Evolutionary conservation across 2,329 filamentous ascomycete genomes (phyloP).

Genomic region (Ascochyta clinopodiicola): DNA sequence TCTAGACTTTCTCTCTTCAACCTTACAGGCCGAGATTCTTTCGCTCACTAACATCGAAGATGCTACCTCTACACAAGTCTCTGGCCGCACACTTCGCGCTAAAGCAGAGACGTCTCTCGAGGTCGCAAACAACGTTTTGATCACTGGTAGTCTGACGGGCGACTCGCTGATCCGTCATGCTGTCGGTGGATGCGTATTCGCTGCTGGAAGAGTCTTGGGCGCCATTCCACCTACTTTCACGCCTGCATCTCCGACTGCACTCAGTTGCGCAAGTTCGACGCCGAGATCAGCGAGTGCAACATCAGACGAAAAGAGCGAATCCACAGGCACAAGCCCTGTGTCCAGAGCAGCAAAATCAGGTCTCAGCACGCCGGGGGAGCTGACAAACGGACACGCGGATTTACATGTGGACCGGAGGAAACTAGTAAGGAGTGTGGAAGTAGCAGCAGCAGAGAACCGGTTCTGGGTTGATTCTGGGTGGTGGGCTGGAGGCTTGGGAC

Average conservation of each 20-base stretch:
- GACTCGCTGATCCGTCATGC: constrained; percentile 67
- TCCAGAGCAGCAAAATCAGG: constrained; percentile 13
- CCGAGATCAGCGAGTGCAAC: constrained; percentile 32
- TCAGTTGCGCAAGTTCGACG: constrained; percentile 19
- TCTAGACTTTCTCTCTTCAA: constrained; percentile 57
- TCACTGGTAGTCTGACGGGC: constrained; percentile 65
- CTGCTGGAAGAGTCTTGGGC: constrained; percentile 58
- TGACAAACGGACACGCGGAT: constrained; percentile 48
- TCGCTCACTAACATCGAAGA: constrained; percentile 19
- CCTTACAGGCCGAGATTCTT: constrained; percentile 58
- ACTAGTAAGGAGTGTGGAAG: constrained; percentile 37
- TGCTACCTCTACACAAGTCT: constrained; percentile 48
- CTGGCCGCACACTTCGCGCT: constrained; percentile 60
- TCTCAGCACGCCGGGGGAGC: constrained; percentile 27
- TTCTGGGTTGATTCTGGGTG: constrained; percentile 44
- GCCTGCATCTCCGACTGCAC: constrained; percentile 15
- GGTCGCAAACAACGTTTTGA: constrained; percentile 60
- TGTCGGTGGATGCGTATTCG: constrained; percentile 64
- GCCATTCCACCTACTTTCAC: constrained; percentile 31
- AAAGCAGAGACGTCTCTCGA: constrained; percentile 61
- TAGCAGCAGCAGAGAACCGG: constrained; percentile 37
- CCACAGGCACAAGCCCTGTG: constrained; percentile 12
- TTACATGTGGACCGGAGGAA: constrained; percentile 47
- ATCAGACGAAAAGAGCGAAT: constrained; percentile 24
- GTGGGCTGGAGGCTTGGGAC: constrained; percentile 45